Percentiles rank a stretch among this genome's conserved stretches.
Evolutionary conservation across 176 grass and related monocot species (phyloP).

Genomic region (Aegilops bicornis): DNA sequence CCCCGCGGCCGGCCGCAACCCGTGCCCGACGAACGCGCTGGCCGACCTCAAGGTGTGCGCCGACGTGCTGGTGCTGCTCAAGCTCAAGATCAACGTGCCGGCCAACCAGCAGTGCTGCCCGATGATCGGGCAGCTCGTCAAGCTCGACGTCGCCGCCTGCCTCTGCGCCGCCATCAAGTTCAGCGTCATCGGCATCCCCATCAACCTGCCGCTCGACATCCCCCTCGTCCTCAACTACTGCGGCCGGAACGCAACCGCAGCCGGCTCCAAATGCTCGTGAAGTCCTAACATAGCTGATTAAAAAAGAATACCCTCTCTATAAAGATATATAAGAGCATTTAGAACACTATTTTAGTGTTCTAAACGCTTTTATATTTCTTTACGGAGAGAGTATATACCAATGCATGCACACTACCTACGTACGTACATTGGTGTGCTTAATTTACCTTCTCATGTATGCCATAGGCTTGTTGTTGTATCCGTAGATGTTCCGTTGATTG

Average conservation of each 20-base stretch:
- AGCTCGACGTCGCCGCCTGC: slow-evolving; percentile 50
- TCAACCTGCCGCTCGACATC: slow-evolving; percentile 63
- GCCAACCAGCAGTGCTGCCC: slow-evolving; percentile 54
- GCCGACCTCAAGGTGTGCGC: slow-evolving; percentile 51
- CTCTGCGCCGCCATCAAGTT: slow-evolving; percentile 61
- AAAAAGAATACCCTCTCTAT: too few species aligned
- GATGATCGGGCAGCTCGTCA: slow-evolving; percentile 44
- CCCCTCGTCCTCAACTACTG: slow-evolving; percentile 65
- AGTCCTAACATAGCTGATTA: too few species aligned
- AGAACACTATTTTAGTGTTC: too few species aligned
- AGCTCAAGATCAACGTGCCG: slow-evolving; percentile 52
- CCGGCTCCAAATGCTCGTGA: slow-evolving; percentile 38
- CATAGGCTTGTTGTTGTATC: neutral
- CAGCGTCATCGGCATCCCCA: slow-evolving; percentile 44
- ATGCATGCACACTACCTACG: too few species aligned
- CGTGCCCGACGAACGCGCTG: slow-evolving; percentile 52
- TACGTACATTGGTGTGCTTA: neutral
- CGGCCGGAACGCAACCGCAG: slow-evolving; percentile 34
- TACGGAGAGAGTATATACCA: too few species aligned
- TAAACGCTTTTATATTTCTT: too few species aligned
- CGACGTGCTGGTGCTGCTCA: slow-evolving; percentile 53
- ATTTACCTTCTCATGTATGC: neutral
- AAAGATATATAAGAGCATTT: too few species aligned
- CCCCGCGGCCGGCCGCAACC: slow-evolving; percentile 24
- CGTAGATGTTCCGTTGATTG: neutral